A percentile compares a stretch with the other conserved stretches of the same genome.
Evolutionary conservation across 306 rosid species (phyloP).

Genomic region (Mimosa bimucronata): DNA sequence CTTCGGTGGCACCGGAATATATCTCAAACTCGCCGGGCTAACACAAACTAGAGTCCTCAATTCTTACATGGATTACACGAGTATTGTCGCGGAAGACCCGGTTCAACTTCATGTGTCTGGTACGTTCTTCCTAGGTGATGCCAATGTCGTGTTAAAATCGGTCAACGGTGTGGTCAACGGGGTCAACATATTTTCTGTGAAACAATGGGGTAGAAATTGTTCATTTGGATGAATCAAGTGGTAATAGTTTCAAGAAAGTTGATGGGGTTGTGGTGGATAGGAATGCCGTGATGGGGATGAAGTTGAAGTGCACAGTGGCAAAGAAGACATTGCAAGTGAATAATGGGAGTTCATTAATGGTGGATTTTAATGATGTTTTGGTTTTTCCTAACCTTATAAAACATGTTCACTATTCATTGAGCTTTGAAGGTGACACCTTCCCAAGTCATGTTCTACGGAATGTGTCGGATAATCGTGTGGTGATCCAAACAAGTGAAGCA

Average conservation of each 20-base stretch:
- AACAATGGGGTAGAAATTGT: slow-evolving; percentile 60
- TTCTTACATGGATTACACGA: slow-evolving; percentile 85
- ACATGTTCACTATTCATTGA: too few relatives aligned
- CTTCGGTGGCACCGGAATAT: slow-evolving; percentile 86
- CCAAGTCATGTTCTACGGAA: too few relatives aligned
- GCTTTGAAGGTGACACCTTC: too few relatives aligned
- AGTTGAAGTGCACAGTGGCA: slow-evolving; percentile 61
- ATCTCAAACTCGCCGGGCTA: slow-evolving; percentile 62
- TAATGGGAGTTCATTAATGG: slow-evolving; percentile 67
- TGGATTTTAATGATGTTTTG: slow-evolving; percentile 42
- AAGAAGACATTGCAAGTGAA: slow-evolving; percentile 52
- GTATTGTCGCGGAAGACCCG: slow-evolving; percentile 85
- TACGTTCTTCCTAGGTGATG: slow-evolving; percentile 85
- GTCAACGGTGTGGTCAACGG: slow-evolving; percentile 66
- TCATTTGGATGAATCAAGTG: slow-evolving; percentile 64
- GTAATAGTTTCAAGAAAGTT: slow-evolving; percentile 51
- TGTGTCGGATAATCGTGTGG: too few relatives aligned
- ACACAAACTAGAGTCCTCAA: slow-evolving; percentile 86
- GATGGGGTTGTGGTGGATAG: slow-evolving; percentile 73
- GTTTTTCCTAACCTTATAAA: too few relatives aligned
- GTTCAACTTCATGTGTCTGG: slow-evolving; percentile 76
- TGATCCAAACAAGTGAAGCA: slow-evolving; percentile 32
- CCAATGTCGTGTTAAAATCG: slow-evolving; percentile 69
- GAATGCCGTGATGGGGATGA: slow-evolving; percentile 80
- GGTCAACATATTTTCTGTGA: slow-evolving; percentile 79